A percentile compares a stretch with the other conserved stretches of the same genome.
Evolutionary conservation across 148 eudicot genomes (phyloP).

Genomic region (Nepenthes mirabilis): DNA sequence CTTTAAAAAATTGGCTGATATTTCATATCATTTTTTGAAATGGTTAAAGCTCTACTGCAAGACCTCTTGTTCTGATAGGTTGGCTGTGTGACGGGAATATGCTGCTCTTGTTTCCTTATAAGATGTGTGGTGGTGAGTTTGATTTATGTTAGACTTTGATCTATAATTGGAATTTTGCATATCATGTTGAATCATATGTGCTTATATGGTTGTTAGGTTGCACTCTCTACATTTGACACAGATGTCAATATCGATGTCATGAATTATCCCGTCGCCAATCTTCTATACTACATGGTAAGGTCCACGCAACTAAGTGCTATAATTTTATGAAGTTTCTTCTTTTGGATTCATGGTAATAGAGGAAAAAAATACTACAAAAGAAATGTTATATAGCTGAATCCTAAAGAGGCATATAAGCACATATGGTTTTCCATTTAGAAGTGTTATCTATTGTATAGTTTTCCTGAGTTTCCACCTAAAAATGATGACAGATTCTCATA

Average conservation of each 20-base stretch:
- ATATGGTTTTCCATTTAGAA: too few relatives aligned
- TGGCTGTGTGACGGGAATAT: slow-evolving; percentile 43
- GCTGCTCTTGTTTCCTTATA: slow-evolving; percentile 57
- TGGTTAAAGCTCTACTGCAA: neutral
- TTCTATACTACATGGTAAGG: slow-evolving; percentile 40
- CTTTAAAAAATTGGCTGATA: neutral
- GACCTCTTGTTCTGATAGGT: slow-evolving; percentile 21
- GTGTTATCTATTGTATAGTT: too few relatives aligned
- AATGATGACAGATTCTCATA: too few relatives aligned
- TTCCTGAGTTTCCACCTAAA: neutral
- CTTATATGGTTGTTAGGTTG: slow-evolving; percentile 17
- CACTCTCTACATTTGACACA: slow-evolving; percentile 30
- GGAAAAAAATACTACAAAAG: too few relatives aligned
- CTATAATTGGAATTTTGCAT: neutral
- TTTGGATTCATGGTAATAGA: too few relatives aligned
- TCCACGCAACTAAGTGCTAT: too few relatives aligned
- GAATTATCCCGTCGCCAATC: slow-evolving; percentile 36
- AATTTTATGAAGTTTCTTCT: too few relatives aligned
- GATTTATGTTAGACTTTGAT: neutral
- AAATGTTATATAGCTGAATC: too few relatives aligned
- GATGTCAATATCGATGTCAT: slow-evolving; percentile 39
- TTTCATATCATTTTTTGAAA: neutral
- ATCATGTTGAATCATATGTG: too few relatives aligned
- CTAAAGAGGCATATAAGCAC: too few relatives aligned
- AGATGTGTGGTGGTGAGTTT: slow-evolving; percentile 49